Percentiles rank a stretch among this genome's conserved stretches.
Evolutionary conservation across 2,329 filamentous ascomycete genomes (phyloP).

Genomic region (Hymenoscyphus fructigenus): DNA sequence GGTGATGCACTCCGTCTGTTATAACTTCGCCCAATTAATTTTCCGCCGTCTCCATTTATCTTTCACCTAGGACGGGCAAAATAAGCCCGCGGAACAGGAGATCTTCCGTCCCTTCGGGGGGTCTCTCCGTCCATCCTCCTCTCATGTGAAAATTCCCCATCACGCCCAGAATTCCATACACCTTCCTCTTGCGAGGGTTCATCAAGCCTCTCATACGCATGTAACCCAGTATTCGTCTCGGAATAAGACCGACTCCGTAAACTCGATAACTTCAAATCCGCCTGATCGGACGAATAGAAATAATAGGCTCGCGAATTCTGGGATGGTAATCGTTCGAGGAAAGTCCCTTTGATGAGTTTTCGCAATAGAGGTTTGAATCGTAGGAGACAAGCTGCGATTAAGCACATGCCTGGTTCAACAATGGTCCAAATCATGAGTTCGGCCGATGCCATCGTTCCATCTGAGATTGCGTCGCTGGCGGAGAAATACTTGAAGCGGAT

Average conservation of each 20-base stretch:
- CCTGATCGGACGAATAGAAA: background rate
- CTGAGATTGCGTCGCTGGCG: background rate
- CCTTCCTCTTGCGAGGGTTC: background rate
- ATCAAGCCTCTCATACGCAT: background rate
- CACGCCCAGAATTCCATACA: background rate
- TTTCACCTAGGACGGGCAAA: background rate
- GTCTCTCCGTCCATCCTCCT: background rate
- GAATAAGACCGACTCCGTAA: background rate
- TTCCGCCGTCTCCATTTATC: background rate
- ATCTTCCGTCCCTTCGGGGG: background rate
- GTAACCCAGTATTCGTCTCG: background rate
- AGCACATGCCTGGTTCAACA: constrained; percentile 10
- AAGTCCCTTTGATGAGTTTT: background rate
- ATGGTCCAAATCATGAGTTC: constrained; percentile 13
- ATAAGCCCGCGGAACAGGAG: background rate
- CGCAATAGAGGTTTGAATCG: constrained; percentile 6
- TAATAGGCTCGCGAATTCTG: constrained; percentile 4
- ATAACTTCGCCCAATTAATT: background rate
- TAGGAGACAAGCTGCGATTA: constrained; percentile 11
- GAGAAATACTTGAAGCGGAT: constrained; percentile 10
- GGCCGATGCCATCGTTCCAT: constrained; percentile 4
- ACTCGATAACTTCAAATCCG: background rate
- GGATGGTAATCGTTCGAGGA: background rate
- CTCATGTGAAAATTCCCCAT: no score
- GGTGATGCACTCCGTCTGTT: background rate